A percentile compares a stretch with the other conserved stretches of the same genome.
Evolutionary conservation across 1,284 basidiomycete species (phyloP).

Genomic region (Somion occarium): DNA sequence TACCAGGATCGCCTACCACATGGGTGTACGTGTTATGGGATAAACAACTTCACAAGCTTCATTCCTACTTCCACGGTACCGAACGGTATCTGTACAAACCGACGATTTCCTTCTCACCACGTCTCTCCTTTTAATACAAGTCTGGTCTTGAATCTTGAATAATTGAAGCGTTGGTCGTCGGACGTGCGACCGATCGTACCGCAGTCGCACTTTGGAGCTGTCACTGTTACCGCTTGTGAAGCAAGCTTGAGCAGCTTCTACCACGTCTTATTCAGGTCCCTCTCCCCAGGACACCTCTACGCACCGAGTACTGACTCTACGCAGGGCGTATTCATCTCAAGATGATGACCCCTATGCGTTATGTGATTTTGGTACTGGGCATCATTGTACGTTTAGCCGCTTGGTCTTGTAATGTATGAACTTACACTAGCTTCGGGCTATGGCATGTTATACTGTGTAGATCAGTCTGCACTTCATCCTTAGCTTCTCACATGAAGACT

Average conservation of each 20-base stretch:
- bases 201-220: neutral
- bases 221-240: neutral
- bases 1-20: neutral
- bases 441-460: slow-evolving; percentile 28
- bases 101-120: neutral
- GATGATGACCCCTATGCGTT: slow-evolving; percentile 79
- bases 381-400: slow-evolving; percentile 47
- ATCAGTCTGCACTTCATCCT: slow-evolving; percentile 70
- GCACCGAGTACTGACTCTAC: too few relatives aligned
- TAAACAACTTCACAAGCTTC: neutral
- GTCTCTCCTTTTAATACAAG: neutral
- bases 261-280: neutral
- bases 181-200: neutral
- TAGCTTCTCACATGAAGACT: slow-evolving; percentile 66
- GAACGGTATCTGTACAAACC: neutral
- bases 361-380: slow-evolving; percentile 60
- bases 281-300: too few relatives aligned
- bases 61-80: neutral
- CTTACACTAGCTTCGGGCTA: neutral
- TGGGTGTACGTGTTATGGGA: neutral
- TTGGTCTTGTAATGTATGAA: neutral
- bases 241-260: neutral
- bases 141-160: too few relatives aligned
- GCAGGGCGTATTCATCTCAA: slow-evolving; percentile 22
- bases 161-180: too few relatives aligned